These are phyloP conservation scores for Hericium erinaceus DNA, from an alignment of 768 basidiomycete genomes.

Conservation along the genomic window DNA sequence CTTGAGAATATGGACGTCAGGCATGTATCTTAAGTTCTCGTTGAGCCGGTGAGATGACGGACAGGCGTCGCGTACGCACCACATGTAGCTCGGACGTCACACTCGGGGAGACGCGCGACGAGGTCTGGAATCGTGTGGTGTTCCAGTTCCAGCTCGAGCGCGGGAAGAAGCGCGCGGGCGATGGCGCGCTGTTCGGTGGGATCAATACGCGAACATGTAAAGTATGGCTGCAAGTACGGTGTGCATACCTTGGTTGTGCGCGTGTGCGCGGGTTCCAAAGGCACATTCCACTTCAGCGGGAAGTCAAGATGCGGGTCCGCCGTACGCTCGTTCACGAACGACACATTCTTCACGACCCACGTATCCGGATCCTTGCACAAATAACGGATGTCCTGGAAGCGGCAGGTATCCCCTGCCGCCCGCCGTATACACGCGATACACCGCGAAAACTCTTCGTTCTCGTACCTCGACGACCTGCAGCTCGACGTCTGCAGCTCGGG, in stretches of 20 bases:
- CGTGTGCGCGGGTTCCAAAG: neutral
- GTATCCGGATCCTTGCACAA: conserved; percentile 53
- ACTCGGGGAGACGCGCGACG: conserved; percentile 66
- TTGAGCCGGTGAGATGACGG: neutral
- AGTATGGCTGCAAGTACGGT: neutral
- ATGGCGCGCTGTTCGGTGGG: conserved; percentile 36
- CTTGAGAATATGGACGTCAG: conserved; percentile 88
- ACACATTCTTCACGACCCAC: conserved; percentile 28
- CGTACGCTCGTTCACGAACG: conserved; percentile 8
- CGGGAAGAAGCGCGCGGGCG: conserved; percentile 58
- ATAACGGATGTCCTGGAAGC: conserved; percentile 75
- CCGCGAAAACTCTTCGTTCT: conserved; percentile 60
- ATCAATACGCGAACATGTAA: neutral
- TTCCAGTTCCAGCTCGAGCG: conserved; percentile 50
- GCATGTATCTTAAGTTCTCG: conserved; percentile 62
- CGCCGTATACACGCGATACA: conserved; percentile 80
- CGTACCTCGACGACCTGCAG: conserved; percentile 78
- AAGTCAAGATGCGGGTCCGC: conserved; percentile 53
- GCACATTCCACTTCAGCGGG: conserved; percentile 64
- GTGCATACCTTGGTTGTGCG: neutral
- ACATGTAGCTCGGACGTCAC: conserved; percentile 77
- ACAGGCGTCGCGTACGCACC: conserved; percentile 36
- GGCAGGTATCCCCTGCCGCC: conserved; percentile 81
- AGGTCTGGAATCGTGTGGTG: conserved; percentile 50
- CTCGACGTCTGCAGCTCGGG: conserved; percentile 64